A percentile compares a stretch with the other conserved stretches of the same genome.
These are phyloP conservation scores for Pseudoperonospora humuli DNA, from an alignment of 352 stramenopile species.

Conservation along the genomic window DNA sequence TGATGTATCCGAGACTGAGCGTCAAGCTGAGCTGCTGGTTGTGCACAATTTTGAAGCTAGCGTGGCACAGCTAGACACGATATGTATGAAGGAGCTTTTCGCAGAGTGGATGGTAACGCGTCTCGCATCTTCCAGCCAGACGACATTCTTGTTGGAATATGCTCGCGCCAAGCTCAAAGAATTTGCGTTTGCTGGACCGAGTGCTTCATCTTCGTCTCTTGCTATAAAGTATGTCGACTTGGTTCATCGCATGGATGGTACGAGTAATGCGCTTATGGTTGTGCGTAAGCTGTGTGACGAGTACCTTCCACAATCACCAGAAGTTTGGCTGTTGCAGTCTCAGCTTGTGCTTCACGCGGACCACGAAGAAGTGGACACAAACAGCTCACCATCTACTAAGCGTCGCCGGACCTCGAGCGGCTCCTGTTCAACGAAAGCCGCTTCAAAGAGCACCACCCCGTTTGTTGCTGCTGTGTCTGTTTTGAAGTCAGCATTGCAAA, in stretches of 20 bases:
- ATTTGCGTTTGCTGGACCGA: slow-evolving; percentile 22
- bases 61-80: slow-evolving; percentile 30
- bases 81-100: slow-evolving; percentile 56
- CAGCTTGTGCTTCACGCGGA: slow-evolving; percentile 59
- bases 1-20: slow-evolving; percentile 26
- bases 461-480: slow-evolving; percentile 36
- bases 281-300: slow-evolving; percentile 36
- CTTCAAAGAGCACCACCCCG: slow-evolving; percentile 6
- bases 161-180: slow-evolving; percentile 47
- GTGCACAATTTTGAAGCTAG: slow-evolving; percentile 59
- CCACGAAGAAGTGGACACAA: slow-evolving; percentile 8
- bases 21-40: slow-evolving; percentile 35
- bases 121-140: slow-evolving; percentile 34
- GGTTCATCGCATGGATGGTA: slow-evolving; percentile 58
- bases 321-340: slow-evolving; percentile 63
- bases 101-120: slow-evolving; percentile 56
- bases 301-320: slow-evolving; percentile 24
- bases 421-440: slow-evolving; percentile 9
- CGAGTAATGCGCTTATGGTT: slow-evolving; percentile 32
- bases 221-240: slow-evolving; percentile 60
- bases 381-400: slow-evolving; percentile 28
- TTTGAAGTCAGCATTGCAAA: slow-evolving; percentile 39
- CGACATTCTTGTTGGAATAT: slow-evolving; percentile 43
- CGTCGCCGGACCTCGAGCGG: slow-evolving; percentile 40
- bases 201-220: slow-evolving; percentile 23